phyloP scores from a whole-genome alignment of 768 basidiomycete species.

The Collybia sordida region DNA sequence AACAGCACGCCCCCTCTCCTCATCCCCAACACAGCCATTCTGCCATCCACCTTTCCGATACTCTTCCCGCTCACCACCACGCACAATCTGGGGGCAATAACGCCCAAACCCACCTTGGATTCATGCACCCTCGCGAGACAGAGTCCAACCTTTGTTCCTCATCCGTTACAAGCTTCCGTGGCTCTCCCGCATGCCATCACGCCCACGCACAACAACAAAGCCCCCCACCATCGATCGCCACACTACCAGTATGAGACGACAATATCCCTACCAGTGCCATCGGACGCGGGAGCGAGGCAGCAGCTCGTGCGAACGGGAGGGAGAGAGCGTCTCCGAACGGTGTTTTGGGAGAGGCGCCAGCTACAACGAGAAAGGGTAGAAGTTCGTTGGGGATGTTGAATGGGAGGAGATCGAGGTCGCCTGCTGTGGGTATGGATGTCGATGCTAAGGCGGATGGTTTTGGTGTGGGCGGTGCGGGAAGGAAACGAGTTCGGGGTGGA shows the following conservation, averaged over 20 bases:
- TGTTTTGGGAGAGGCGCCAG: background rate
- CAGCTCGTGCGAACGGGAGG: constrained; percentile 8
- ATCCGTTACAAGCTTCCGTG: constrained; percentile 3
- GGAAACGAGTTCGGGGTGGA: background rate
- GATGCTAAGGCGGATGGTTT: constrained; percentile 32
- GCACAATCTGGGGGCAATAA: constrained; percentile 5
- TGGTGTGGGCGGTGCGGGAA: constrained; percentile 7
- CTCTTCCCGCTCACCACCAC: constrained; percentile 14
- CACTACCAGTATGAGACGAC: constrained; percentile 17
- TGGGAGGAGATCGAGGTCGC: constrained; percentile 5
- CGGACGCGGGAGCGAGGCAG: constrained; percentile 21
- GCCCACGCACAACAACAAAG: constrained; percentile 6
- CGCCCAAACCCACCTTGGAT: constrained; percentile 1
- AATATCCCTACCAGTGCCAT: constrained; percentile 27
- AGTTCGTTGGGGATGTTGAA: constrained; percentile 4
- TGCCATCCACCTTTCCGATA: constrained; percentile 13
- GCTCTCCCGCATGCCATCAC: constrained; percentile 7
- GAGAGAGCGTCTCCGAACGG: constrained; percentile 20
- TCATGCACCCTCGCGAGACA: constrained; percentile 2
- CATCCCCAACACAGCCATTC: constrained; percentile 8
- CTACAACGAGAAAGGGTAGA: background rate
- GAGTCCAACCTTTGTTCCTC: background rate
- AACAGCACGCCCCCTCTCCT: constrained; percentile 7
- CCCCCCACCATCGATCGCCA: constrained; percentile 20
- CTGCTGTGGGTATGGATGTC: constrained; percentile 23